Evolutionary conservation across 306 rosid species (phyloP).

Genomic region (Hippophae gyantsensis): DNA sequence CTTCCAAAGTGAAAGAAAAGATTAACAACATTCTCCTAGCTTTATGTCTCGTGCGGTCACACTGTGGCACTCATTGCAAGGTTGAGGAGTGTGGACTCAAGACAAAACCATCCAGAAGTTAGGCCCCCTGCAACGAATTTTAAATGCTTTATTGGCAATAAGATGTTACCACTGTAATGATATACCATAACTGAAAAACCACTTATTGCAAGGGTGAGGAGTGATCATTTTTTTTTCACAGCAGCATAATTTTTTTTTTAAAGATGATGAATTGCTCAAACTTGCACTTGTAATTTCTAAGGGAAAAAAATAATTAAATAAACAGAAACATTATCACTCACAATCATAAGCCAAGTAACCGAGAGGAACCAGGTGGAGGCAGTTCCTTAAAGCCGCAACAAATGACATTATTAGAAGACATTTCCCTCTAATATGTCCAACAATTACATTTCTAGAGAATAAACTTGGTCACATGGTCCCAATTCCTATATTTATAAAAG

Average conservation of each 20-base stretch:
- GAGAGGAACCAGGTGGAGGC: slow-evolving; percentile 75
- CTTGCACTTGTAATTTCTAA: too few relatives aligned
- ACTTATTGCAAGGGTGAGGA: too few relatives aligned
- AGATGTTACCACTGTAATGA: neutral
- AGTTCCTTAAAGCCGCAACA: slow-evolving; percentile 67
- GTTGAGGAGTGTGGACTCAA: slow-evolving; percentile 74
- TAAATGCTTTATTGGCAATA: slow-evolving; percentile 7
- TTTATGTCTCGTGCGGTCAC: slow-evolving; percentile 57
- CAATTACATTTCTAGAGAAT: slow-evolving; percentile 1
- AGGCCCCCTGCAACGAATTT: slow-evolving; percentile 71
- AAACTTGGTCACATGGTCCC: neutral
- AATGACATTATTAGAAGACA: neutral
- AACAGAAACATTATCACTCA: slow-evolving; percentile 39
- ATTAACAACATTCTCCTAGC: slow-evolving; percentile 57
- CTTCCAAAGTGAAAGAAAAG: slow-evolving; percentile 20
- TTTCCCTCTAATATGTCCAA: neutral
- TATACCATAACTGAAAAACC: neutral
- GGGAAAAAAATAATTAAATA: neutral
- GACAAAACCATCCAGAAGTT: slow-evolving; percentile 82
- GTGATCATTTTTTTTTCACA: too few relatives aligned
- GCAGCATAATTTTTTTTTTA: neutral
- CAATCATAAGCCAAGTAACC: slow-evolving; percentile 92
- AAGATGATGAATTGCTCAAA: neutral
- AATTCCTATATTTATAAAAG: neutral
- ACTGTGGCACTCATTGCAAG: slow-evolving; percentile 74